Evolutionary conservation across 352 stramenopile species (phyloP).

Genomic region (Blastocystis sp.): DNA sequence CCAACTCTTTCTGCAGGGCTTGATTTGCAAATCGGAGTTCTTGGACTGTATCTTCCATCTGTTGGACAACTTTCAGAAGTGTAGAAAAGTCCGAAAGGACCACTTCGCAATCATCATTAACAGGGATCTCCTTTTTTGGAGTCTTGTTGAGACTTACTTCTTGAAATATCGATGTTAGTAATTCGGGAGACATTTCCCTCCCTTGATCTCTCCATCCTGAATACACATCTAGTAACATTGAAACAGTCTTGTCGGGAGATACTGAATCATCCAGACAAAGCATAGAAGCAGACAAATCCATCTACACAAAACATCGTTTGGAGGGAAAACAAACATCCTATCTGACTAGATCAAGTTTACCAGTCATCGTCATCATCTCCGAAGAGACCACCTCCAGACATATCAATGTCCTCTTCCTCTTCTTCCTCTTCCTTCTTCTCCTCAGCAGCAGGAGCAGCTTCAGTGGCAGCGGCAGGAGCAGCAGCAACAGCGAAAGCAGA

Average conservation of each 20-base stretch:
- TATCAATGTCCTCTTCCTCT: constrained; percentile 67
- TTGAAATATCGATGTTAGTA: not conserved
- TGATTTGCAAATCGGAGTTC: constrained; percentile 41
- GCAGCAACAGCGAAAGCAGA: constrained; percentile 81
- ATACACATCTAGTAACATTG: not conserved
- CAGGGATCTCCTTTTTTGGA: not conserved
- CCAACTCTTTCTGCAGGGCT: not conserved
- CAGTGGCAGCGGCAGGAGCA: constrained; percentile 63
- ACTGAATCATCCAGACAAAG: not conserved
- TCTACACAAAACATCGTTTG: not conserved
- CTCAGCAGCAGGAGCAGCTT: constrained; percentile 64
- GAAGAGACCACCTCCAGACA: constrained; percentile 66
- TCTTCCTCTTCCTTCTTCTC: constrained; percentile 66
- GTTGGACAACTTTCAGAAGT: not conserved
- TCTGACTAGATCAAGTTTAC: constrained; percentile 38
- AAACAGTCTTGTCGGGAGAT: not conserved
- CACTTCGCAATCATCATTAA: not conserved
- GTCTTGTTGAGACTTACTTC: not conserved
- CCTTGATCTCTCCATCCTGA: not conserved
- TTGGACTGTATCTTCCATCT: not conserved
- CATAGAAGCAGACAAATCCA: not conserved
- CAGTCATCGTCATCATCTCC: constrained; percentile 64
- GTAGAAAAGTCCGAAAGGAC: not conserved
- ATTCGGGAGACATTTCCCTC: not conserved
- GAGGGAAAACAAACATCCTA: constrained; percentile 21